phyloP scores from a whole-genome alignment of 176 grass and related monocot genomes.

The Panicum miliaceum region DNA sequence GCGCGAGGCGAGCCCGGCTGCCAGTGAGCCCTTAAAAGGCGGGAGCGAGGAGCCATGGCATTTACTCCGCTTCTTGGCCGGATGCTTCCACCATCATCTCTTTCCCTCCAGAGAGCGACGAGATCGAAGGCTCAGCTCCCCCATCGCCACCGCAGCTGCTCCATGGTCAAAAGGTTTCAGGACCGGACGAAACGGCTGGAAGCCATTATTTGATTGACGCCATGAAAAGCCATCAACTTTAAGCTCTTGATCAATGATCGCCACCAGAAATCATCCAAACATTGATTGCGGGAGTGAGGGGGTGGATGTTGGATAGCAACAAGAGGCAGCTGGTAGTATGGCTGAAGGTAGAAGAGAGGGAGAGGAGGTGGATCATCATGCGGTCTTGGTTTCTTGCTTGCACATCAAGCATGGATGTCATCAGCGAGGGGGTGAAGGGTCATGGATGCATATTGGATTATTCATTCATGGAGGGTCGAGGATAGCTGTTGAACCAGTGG shows the following conservation, averaged over 20 bases:
- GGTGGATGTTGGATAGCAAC: not conserved
- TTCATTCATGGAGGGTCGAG: not conserved
- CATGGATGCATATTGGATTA: not conserved
- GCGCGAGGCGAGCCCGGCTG: not conserved
- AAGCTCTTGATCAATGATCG: not conserved
- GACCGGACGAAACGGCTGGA: not conserved
- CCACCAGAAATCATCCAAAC: not conserved
- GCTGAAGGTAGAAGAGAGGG: not conserved
- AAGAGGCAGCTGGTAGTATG: not conserved
- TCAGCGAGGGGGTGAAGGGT: not conserved
- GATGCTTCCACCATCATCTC: not conserved
- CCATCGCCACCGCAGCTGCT: not conserved
- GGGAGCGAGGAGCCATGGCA: not conserved
- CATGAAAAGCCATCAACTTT: not conserved
- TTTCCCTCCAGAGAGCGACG: not conserved
- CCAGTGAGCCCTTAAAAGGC: not conserved
- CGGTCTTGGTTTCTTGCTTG: not conserved
- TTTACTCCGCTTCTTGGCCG: constrained; percentile 4
- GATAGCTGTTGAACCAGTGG: not conserved
- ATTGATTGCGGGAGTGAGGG: not conserved
- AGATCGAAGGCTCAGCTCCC: not conserved
- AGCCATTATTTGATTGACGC: not conserved
- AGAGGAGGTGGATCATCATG: not conserved
- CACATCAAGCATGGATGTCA: not conserved
- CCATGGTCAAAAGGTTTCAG: constrained; percentile 3